Conservation (phyloP, 2,329 filamentous ascomycete species). For the Fusarium burgessii region DNA sequence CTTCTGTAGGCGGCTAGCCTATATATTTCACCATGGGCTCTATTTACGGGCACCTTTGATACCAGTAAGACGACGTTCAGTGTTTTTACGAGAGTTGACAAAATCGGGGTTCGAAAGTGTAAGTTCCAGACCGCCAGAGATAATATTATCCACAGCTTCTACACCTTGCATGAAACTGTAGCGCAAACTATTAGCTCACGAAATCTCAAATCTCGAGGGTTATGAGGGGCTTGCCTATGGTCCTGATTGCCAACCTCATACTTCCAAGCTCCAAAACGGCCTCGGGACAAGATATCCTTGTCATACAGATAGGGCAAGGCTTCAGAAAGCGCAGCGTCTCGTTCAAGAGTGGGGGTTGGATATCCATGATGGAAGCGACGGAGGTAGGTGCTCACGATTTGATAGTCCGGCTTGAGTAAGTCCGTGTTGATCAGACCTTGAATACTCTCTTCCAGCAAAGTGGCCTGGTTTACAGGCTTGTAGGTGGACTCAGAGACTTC, state of each 20-base stretch:
- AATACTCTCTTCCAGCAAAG: constrained; percentile 88
- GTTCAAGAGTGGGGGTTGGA: constrained; percentile 93
- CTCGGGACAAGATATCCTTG: constrained; percentile 92
- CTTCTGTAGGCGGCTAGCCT: fast-evolving
- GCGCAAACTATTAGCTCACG: not conserved
- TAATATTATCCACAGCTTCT: constrained; percentile 90
- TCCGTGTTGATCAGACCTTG: constrained; percentile 97
- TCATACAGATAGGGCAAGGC: constrained; percentile 92
- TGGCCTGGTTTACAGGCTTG: constrained; percentile 92
- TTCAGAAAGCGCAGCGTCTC: constrained; percentile 92
- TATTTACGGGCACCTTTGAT: not conserved
- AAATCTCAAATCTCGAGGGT: fast-evolving
- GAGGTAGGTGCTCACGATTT: constrained; percentile 98
- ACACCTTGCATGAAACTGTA: constrained; percentile 95
- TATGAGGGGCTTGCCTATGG: constrained; percentile 58
- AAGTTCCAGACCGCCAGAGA: constrained; percentile 88
- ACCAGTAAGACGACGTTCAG: constrained; percentile 50
- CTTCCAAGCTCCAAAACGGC: constrained; percentile 96
- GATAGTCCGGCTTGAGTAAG: constrained; percentile 89
- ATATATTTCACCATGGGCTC: not conserved
- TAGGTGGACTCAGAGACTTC: constrained; percentile 95
- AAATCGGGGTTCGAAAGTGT: constrained; percentile 98
- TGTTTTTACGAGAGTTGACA: constrained; percentile 82
- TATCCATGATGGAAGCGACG: constrained; percentile 98
- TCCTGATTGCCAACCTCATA: constrained; percentile 98